phyloP scores from a whole-genome alignment of 208 protist genomes.

The Trypanosoma vivax region DNA sequence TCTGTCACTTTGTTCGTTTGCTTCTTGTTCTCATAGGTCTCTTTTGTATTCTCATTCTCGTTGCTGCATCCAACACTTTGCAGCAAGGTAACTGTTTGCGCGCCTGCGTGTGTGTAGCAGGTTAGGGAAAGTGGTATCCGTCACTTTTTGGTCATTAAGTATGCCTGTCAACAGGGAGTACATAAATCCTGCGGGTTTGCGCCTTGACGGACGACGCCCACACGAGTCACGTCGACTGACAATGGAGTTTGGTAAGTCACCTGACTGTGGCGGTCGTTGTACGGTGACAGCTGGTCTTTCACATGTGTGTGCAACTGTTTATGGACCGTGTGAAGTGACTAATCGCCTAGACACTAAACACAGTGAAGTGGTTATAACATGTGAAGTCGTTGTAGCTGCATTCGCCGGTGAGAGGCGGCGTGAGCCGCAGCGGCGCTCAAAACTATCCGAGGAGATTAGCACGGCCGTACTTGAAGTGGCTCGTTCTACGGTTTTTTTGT shows the following conservation, averaged over 20 bases:
- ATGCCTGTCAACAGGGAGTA: conserved; percentile 69
- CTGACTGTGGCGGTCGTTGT: conserved; percentile 73
- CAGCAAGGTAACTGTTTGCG: not conserved
- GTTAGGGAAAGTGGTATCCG: not conserved
- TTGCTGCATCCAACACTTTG: too few species aligned
- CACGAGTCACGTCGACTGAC: conserved; percentile 49
- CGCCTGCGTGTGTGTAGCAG: not conserved
- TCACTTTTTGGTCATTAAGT: not conserved
- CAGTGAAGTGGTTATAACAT: conserved; percentile 68
- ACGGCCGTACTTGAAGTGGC: conserved; percentile 63
- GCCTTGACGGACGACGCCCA: conserved; percentile 71
- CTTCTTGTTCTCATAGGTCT: too few species aligned
- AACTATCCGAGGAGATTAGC: conserved; percentile 67
- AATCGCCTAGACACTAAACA: conserved; percentile 49
- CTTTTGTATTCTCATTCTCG: too few species aligned
- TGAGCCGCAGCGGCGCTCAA: conserved; percentile 49
- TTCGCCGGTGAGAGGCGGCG: conserved; percentile 65
- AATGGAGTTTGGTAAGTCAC: conserved; percentile 60
- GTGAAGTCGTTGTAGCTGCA: conserved; percentile 72
- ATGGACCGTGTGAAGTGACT: conserved; percentile 57
- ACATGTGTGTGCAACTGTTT: conserved; percentile 62
- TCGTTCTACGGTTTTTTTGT: conserved; percentile 66
- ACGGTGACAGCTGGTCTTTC: conserved; percentile 42
- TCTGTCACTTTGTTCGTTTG: too few species aligned
- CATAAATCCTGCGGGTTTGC: conserved; percentile 72